Base-by-base conservation (phyloP, 1,139 yeast species). In the Sugiyamaella paludigena region DNA sequence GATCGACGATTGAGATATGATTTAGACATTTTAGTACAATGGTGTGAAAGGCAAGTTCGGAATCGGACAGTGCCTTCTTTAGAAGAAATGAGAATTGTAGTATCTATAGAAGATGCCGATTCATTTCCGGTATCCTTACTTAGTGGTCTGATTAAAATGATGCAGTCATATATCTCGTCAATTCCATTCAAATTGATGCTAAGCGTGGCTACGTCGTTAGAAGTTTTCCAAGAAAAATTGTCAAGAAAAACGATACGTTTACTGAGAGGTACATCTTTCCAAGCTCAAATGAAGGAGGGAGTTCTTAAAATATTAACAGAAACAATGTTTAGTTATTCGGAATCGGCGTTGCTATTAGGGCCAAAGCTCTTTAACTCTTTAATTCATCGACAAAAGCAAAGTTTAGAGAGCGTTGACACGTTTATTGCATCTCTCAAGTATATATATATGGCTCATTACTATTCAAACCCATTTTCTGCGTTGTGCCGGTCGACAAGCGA, bases 371-470 rank as follows among this genome's bases (percentile, higher is more conserved):
- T 51, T 28, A 35, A 39, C 10, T 39, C 48, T n/a, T 39, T 63
- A 4, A 52, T 58, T 16, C 50, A 57, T 24, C 54, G 69, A 13
- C 66, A 65, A 41, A 44, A 50, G 13, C 57, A 60, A 38, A 57
- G 64, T 45, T 45, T 63, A 36, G 62, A 70, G 41, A 67, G 75
- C 24, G 74, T 81, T 40, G 85, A 83, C 57, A 73, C 78, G 12
- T 69, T 78, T 45, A 68, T 77, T 7, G 66, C 79, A 12, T 76
- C 78, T 40, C 68, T 87, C 55, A 83, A 81, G 57, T 72, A 84
- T 52, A 70, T 83, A 27, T 74, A 81, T 58, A 83, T 87, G 87
- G 75, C 83, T 4, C 84, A 83, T 60, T 86, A 80, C 63, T 85
- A 78, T 61, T 81, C 79, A 51, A 84, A 81, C 67, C 88, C 92